Conservation (phyloP, 208 protist species). For the Sergeia podlipaevii region DNA sequence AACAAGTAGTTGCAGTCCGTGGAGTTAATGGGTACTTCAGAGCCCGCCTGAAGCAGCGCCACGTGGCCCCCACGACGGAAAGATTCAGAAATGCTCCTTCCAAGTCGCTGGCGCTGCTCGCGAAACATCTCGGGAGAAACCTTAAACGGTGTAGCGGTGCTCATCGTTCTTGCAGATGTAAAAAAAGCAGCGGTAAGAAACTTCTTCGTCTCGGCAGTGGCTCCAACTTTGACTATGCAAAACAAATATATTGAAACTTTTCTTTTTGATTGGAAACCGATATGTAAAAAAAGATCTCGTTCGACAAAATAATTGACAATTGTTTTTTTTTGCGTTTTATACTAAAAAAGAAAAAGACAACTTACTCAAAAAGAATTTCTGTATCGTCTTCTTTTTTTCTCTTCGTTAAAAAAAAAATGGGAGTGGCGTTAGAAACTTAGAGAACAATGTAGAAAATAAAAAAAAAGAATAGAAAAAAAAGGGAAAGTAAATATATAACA, state of each 20-base stretch:
- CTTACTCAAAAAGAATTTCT: no score
- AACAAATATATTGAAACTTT: neutral
- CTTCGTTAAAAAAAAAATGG: no score
- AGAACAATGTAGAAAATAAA: no score
- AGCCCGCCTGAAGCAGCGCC: constrained; percentile 69
- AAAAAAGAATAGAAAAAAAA: constrained; percentile 6
- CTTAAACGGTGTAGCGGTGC: constrained; percentile 62
- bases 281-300: no score
- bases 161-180: constrained; percentile 5
- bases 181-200: neutral
- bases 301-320: neutral
- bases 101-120: constrained; percentile 82
- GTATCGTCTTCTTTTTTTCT: no score
- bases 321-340: constrained; percentile 7
- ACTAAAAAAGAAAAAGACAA: no score
- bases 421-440: no score
- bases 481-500: neutral
- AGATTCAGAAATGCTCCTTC: constrained; percentile 22
- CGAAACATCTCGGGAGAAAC: constrained; percentile 77
- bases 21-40: constrained; percentile 86
- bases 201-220: neutral
- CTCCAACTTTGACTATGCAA: neutral
- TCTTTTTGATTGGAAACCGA: no score
- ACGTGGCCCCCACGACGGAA: constrained; percentile 51
- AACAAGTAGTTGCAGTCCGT: constrained; percentile 89